Evolutionary conservation across 352 stramenopile species (phyloP), one percentile per base, ranked within the genome.

Genomic region (Phytophthora pluvialis): DNA sequence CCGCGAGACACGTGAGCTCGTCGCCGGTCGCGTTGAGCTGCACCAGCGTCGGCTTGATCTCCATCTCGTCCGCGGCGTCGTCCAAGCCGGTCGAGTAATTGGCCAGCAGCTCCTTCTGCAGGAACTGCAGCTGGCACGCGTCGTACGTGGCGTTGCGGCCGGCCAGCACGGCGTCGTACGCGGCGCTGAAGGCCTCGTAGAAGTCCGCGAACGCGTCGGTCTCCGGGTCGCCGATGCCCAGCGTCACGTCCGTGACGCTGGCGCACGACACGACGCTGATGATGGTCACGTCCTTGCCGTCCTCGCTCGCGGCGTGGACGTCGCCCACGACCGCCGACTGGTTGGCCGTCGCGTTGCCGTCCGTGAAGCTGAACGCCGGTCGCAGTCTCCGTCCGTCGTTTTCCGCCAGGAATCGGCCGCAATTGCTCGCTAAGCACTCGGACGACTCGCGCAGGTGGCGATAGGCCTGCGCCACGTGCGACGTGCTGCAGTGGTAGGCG

Each of bases 101-200:
- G 0, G 66, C 46, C 21, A 90, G 50, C 25, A 91, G 56, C 43
- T 78, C 69, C 33, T 88, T 72, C 67, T 91, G 73, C 13, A 91
- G 42, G 60, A 89, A 89, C 66, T 89, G 80, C 51, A 91, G 66
- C 51, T 88, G 78, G 56, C 82, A 91, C 13, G 80, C 82, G 62
- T 88, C 82, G 39, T 73, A 78, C 29, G 77, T 80, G 0, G 80
- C 78, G 49, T 91, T 76, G 2, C 58, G 62, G 7, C 78, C 81
- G 4, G 65, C 60, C 39, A 91, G 49, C 76, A 91, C 86, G 12
- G 78, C 78, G 53, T 91, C 80, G 38, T 89, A 91, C 3, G 82
- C 82, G 12, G 58, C 60, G 43, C 77, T 78, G 60, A 91, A 89
- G 16, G 78, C 74, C 4, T 73, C 54, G 47, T 88, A 82, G 60